These are phyloP conservation scores for Heracleum sosnowskyi DNA, from an alignment of 129 eudicot species.

Conservation along the genomic window DNA sequence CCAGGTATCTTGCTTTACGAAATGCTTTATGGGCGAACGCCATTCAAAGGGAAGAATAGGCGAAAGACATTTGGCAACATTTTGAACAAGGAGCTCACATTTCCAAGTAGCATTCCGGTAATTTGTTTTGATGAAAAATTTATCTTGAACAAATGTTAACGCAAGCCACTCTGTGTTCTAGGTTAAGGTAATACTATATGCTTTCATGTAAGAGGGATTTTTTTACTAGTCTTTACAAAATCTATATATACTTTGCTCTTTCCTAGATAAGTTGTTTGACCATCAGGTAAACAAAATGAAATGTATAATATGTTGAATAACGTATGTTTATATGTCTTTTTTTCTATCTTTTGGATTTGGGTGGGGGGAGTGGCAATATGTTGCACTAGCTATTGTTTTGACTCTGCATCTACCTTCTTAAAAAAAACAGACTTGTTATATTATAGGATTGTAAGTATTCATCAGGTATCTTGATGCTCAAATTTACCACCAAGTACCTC, in stretches of 20 bases:
- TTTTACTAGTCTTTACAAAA: background rate
- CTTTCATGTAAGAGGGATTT: background rate
- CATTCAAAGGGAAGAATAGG: conserved; percentile 92
- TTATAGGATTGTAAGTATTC: background rate
- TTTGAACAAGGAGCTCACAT: conserved; percentile 89
- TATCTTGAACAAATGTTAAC: background rate
- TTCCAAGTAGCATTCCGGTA: conserved; percentile 98
- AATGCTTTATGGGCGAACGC: conserved; percentile 95
- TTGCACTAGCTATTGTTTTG: background rate
- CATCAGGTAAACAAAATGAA: background rate
- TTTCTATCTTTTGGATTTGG: too few species aligned
- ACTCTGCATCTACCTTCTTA: background rate
- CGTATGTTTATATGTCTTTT: background rate
- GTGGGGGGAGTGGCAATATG: too few species aligned
- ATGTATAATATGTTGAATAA: too few species aligned
- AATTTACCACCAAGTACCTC: background rate
- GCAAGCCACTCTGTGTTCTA: background rate
- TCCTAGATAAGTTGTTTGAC: background rate
- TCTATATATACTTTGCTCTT: background rate
- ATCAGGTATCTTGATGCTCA: background rate
- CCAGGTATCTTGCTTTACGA: conserved; percentile 81
- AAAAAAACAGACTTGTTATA: background rate
- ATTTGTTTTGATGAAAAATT: background rate
- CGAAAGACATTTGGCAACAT: conserved; percentile 90
- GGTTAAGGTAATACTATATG: background rate